Conservation (phyloP, 2,329 filamentous ascomycete species). For the Metarhizium guizhouense region DNA sequence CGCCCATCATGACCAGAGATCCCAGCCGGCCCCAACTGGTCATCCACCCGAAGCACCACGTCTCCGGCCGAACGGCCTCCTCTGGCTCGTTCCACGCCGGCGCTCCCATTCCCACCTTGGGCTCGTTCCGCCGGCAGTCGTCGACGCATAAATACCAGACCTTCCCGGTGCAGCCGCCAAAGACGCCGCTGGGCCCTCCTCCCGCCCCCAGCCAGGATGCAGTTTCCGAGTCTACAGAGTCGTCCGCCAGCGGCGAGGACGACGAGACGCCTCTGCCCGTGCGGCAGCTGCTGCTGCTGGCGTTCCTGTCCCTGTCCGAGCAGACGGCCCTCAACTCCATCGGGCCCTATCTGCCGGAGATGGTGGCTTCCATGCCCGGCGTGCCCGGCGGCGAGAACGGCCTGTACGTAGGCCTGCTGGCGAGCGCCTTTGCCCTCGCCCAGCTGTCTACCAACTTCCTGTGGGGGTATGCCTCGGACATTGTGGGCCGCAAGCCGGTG, state of each 20-base stretch:
- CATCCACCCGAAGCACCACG: not conserved
- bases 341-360: slow-evolving; percentile 85
- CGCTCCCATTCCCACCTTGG: slow-evolving; percentile 34
- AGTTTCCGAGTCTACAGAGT: slow-evolving; percentile 7
- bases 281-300: slow-evolving; percentile 74
- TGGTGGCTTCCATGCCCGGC: slow-evolving; percentile 79
- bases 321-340: slow-evolving; percentile 97
- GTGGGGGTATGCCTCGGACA: slow-evolving; percentile 50
- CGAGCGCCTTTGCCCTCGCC: slow-evolving; percentile 83
- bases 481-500: slow-evolving; percentile 64
- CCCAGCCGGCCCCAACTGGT: slow-evolving; percentile 3
- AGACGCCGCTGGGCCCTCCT: slow-evolving; percentile 44
- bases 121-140: slow-evolving; percentile 25
- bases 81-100: slow-evolving; percentile 44
- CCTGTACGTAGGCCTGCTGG: slow-evolving; percentile 82
- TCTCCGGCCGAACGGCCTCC: slow-evolving; percentile 18
- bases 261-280: slow-evolving; percentile 66
- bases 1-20: slow-evolving; percentile 6
- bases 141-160: slow-evolving; percentile 64
- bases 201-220: slow-evolving; percentile 11
- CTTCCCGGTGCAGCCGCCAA: slow-evolving; percentile 67
- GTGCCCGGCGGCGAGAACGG: slow-evolving; percentile 65
- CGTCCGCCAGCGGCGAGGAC: slow-evolving; percentile 22
- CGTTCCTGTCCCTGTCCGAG: slow-evolving; percentile 82
- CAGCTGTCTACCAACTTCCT: slow-evolving; percentile 84